Conservation (phyloP, 208 protist genomes). For the Crithidia expoeki region DNA sequence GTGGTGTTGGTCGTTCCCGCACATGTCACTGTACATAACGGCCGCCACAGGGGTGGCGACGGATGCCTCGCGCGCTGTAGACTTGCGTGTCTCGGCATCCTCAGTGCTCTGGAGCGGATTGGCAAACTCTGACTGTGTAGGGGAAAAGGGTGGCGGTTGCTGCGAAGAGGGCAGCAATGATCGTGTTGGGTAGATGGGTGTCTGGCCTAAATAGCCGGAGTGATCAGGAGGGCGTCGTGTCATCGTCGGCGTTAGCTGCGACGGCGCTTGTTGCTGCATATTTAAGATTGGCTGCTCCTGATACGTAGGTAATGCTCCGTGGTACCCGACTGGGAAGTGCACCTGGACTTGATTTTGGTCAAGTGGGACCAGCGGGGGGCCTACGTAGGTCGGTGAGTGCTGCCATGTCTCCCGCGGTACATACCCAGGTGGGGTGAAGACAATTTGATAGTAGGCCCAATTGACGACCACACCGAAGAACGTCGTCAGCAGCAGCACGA, state of each 20-base stretch:
- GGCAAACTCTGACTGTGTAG: not conserved
- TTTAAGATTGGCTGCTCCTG: not conserved
- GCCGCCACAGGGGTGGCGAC: not conserved
- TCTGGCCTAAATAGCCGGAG: not conserved
- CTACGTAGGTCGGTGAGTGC: slow-evolving; percentile 45
- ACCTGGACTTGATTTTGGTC: not conserved
- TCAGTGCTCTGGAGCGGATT: not conserved
- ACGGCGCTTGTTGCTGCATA: slow-evolving; percentile 2
- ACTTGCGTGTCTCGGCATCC: not conserved
- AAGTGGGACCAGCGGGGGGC: not conserved
- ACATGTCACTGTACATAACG: not conserved
- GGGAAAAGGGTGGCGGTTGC: not conserved
- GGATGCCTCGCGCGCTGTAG: not conserved
- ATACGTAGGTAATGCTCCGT: not conserved
- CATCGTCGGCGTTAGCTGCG: not conserved
- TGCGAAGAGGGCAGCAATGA: not conserved
- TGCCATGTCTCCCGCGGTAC: slow-evolving; percentile 53
- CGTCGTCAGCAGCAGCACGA: slow-evolving; percentile 43
- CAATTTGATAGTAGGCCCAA: slow-evolving; percentile 48
- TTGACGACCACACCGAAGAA: slow-evolving; percentile 21
- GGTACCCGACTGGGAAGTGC: not conserved
- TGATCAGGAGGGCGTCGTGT: not conserved
- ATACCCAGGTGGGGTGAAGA: slow-evolving; percentile 64
- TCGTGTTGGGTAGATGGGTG: not conserved
- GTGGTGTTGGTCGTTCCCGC: not conserved